Evolutionary conservation across 129 eudicot genomes (phyloP).

Genomic region (Tagetes erecta): DNA sequence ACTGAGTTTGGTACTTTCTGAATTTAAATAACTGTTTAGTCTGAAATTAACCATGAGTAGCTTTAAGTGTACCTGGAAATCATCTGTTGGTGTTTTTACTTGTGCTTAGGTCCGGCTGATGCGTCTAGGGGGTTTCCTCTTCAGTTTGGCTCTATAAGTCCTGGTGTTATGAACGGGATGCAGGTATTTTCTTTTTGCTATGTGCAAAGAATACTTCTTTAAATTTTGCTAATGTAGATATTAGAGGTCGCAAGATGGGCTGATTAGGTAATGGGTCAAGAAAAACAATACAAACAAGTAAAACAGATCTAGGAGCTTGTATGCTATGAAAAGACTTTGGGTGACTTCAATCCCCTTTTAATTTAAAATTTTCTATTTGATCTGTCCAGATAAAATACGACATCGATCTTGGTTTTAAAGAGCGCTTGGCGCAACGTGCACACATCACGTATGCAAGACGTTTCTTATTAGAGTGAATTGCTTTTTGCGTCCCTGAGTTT

Average conservation of each 20-base stretch:
- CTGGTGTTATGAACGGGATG: slow-evolving; percentile 71
- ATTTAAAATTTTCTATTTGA: background rate
- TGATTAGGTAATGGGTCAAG: background rate
- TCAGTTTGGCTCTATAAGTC: slow-evolving; percentile 91
- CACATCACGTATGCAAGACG: no score
- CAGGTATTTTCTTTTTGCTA: slow-evolving; percentile 49
- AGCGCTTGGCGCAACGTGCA: no score
- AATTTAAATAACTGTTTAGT: background rate
- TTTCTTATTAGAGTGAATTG: no score
- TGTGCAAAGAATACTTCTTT: slow-evolving; percentile 18
- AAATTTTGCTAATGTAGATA: slow-evolving; percentile 7
- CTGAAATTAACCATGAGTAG: background rate
- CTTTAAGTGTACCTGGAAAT: background rate
- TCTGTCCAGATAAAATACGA: background rate
- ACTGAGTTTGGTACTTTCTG: background rate
- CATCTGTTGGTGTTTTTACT: slow-evolving; percentile 16
- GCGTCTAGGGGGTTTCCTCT: slow-evolving; percentile 58
- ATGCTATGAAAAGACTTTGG: background rate
- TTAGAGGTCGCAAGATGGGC: background rate
- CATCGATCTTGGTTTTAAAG: no score
- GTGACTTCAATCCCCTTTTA: background rate
- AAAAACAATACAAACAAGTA: background rate
- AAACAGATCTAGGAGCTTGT: background rate
- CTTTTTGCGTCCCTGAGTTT: no score
- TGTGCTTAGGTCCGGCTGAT: slow-evolving; percentile 51